Evolutionary conservation across 805 yeast species (phyloP).

Genomic region (Yamadazyma akitaensis): DNA sequence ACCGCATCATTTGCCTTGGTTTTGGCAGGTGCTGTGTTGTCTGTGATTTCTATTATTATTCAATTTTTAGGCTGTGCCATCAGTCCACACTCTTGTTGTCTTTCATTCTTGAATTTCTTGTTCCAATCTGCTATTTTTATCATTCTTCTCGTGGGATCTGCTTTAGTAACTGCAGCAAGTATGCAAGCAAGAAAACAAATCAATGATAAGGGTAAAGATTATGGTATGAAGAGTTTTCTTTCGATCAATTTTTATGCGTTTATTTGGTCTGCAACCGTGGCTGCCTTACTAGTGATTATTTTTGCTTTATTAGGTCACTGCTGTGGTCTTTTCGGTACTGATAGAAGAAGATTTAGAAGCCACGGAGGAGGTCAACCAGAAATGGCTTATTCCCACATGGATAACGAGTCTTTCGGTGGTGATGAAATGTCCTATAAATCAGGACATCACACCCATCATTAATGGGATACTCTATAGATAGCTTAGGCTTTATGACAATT

Average conservation of each 20-base stretch:
- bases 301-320: constrained; percentile 40
- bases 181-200: constrained; percentile 46
- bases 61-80: constrained; percentile 41
- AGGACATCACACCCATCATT: constrained; percentile 4
- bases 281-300: constrained; percentile 30
- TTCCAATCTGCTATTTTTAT: constrained; percentile 46
- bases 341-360: constrained; percentile 26
- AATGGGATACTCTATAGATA: background rate
- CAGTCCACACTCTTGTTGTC: constrained; percentile 44
- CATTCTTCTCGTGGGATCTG: constrained; percentile 46
- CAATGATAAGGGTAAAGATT: constrained; percentile 43
- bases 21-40: constrained; percentile 28
- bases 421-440: constrained; percentile 5
- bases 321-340: constrained; percentile 35
- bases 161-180: constrained; percentile 62
- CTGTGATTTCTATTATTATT: constrained; percentile 48
- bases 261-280: constrained; percentile 61
- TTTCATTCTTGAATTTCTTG: constrained; percentile 42
- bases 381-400: constrained; percentile 23
- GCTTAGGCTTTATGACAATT: background rate
- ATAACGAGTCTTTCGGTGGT: background rate
- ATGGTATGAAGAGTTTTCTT: constrained; percentile 55
- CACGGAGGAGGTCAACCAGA: constrained; percentile 16
- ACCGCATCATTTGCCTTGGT: constrained; percentile 52
- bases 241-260: constrained; percentile 53